A percentile compares a stretch with the other conserved stretches of the same genome.
These are phyloP conservation scores for Sporothrix euskadiensis DNA, from an alignment of 2,329 filamentous ascomycete genomes.

Conservation along the genomic window DNA sequence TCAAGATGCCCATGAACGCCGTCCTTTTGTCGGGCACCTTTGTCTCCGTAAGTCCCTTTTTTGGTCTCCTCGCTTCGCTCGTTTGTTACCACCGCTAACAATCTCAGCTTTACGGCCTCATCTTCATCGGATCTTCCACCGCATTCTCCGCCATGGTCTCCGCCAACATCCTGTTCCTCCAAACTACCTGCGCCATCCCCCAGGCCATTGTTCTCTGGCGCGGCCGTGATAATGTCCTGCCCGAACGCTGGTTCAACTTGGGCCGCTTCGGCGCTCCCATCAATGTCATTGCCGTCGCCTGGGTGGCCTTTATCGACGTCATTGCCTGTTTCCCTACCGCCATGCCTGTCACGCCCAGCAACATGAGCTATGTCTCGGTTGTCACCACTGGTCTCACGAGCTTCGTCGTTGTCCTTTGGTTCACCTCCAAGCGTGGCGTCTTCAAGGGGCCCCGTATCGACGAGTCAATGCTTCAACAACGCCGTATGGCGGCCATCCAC, in stretches of 20 bases:
- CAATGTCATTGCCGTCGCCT: slow-evolving; percentile 30
- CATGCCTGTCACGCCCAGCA: slow-evolving; percentile 31
- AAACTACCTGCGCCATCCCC: slow-evolving; percentile 33
- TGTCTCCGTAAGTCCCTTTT: slow-evolving; percentile 15
- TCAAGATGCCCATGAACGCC: slow-evolving; percentile 37
- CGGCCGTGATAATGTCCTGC: slow-evolving; percentile 36
- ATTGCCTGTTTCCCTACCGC: slow-evolving; percentile 29
- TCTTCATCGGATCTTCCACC: slow-evolving; percentile 38
- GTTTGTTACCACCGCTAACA: neutral
- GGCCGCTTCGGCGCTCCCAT: slow-evolving; percentile 35
- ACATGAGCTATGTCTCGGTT: slow-evolving; percentile 33
- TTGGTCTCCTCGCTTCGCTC: neutral
- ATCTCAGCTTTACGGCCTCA: slow-evolving; percentile 35
- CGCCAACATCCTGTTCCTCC: slow-evolving; percentile 27
- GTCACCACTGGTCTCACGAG: slow-evolving; percentile 18
- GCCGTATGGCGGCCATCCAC: slow-evolving; percentile 21
- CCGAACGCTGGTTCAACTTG: slow-evolving; percentile 35
- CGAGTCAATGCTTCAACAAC: slow-evolving; percentile 22
- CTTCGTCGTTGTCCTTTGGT: slow-evolving; percentile 24
- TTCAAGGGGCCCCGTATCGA: slow-evolving; percentile 27
- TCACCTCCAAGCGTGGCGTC: slow-evolving; percentile 16
- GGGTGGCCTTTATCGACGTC: slow-evolving; percentile 27
- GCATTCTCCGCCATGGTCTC: slow-evolving; percentile 33
- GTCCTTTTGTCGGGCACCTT: slow-evolving; percentile 27
- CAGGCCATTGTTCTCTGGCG: slow-evolving; percentile 36